Percentiles rank a stretch among this genome's conserved stretches.
These are phyloP conservation scores for Globisporangium mamillatum DNA, from an alignment of 352 stramenopile species.

Conservation along the genomic window DNA sequence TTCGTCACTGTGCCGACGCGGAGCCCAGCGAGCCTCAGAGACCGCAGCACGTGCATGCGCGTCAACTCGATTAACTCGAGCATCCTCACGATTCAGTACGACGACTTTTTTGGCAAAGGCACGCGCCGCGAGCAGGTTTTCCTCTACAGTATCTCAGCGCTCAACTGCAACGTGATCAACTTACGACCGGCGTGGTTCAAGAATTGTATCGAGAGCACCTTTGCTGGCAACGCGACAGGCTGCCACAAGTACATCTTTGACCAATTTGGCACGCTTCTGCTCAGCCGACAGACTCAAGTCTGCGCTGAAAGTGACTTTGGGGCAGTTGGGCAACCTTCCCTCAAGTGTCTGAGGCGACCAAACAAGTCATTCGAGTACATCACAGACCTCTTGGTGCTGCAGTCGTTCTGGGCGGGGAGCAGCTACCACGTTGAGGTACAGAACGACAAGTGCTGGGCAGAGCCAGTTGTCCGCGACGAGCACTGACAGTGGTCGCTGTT, in stretches of 20 bases:
- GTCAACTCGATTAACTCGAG: constrained; percentile 41
- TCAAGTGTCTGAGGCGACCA: constrained; percentile 42
- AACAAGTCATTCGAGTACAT: constrained; percentile 39
- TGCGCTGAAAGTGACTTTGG: constrained; percentile 38
- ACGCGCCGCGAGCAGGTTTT: constrained; percentile 30
- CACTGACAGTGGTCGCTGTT: constrained; percentile 47
- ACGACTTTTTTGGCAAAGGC: constrained; percentile 40
- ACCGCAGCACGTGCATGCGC: constrained; percentile 40
- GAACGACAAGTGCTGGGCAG: constrained; percentile 39
- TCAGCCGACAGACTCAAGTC: constrained; percentile 30
- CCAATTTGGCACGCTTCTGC: constrained; percentile 34
- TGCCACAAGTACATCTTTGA: constrained; percentile 51
- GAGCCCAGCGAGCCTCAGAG: constrained; percentile 27
- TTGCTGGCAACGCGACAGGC: constrained; percentile 19
- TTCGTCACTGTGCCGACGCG: constrained; percentile 28
- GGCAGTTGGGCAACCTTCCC: constrained; percentile 31
- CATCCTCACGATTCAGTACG: constrained; percentile 28
- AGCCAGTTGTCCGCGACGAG: constrained; percentile 30
- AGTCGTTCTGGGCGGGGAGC: constrained; percentile 48
- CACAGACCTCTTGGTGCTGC: constrained; percentile 52
- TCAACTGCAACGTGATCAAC: constrained; percentile 37
- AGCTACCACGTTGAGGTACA: constrained; percentile 47
- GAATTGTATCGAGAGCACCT: constrained; percentile 19
- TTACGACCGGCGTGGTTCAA: constrained; percentile 29
- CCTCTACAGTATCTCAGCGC: constrained; percentile 42